Evolutionary conservation across 257 asterid genomes (phyloP).

Genomic region (Gentiana straminea): DNA sequence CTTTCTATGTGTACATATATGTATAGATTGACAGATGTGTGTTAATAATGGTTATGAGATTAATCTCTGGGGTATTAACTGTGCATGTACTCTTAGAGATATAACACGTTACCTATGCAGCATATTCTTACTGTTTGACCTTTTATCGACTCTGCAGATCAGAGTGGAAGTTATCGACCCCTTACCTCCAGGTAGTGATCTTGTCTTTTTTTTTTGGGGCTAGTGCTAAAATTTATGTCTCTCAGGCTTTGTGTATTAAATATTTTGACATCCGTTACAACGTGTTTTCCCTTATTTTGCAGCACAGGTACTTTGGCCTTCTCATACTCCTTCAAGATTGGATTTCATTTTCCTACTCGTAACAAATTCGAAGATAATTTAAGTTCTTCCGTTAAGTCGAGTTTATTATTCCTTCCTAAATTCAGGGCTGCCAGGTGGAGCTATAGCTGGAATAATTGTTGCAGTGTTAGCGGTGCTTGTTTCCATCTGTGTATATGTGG

Average conservation of each 20-base stretch:
- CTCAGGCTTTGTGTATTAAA: not conserved
- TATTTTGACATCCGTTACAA: conserved; percentile 9
- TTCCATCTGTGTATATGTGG: conserved; percentile 40
- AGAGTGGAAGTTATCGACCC: conserved; percentile 13
- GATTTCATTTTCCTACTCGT: conserved; percentile 16
- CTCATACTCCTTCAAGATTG: conserved; percentile 21
- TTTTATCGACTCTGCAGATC: conserved; percentile 10
- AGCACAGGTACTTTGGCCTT: conserved; percentile 50
- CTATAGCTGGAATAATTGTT: conserved; percentile 62
- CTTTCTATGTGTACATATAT: not conserved
- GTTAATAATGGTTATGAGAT: too few relatives aligned
- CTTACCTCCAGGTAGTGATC: conserved; percentile 14
- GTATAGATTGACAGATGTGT: too few relatives aligned
- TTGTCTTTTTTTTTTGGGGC: not conserved
- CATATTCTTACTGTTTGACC: not conserved
- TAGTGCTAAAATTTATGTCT: not conserved
- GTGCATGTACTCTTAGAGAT: too few relatives aligned
- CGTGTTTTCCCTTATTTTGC: conserved; percentile 26
- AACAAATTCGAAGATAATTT: conserved; percentile 5
- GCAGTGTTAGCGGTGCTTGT: conserved; percentile 38
- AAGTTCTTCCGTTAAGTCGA: not conserved
- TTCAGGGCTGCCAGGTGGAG: conserved; percentile 69
- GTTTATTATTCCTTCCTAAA: conserved; percentile 11
- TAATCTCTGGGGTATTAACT: too few relatives aligned
- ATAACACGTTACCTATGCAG: too few relatives aligned